Conservation (phyloP, 1,139 yeast genomes). For the Kodamaea alishanica region DNA sequence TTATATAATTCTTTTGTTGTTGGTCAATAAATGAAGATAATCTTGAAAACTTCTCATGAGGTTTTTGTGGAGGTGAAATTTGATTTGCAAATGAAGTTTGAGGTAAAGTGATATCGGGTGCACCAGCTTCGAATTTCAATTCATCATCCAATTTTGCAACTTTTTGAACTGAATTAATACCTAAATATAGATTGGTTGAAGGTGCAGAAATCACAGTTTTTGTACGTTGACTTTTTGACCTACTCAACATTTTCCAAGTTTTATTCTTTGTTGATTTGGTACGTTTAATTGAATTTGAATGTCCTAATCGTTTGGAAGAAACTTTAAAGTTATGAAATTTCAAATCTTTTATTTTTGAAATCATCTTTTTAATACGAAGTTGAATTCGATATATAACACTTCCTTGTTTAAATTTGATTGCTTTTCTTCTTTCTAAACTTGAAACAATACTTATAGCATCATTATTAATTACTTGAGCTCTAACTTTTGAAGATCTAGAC, state of each 20-base stretch:
- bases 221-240: conserved; percentile 1
- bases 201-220: conserved; percentile 24
- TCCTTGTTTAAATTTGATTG: conserved; percentile 35
- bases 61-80: conserved; percentile 7
- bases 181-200: conserved; percentile 28
- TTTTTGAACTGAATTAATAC: conserved; percentile 17
- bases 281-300: conserved; percentile 6
- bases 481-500: conserved; percentile 12
- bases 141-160: conserved; percentile 24
- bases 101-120: conserved; percentile 18
- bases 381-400: conserved; percentile 30
- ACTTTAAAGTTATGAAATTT: conserved; percentile 26
- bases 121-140: conserved; percentile 30
- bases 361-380: conserved; percentile 23
- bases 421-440: conserved; percentile 28
- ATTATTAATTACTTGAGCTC: conserved; percentile 12
- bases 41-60: conserved; percentile 17
- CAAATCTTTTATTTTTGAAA: conserved; percentile 21
- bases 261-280: conserved; percentile 3
- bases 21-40: conserved; percentile 28
- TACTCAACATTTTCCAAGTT: background rate
- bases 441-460: conserved; percentile 13
- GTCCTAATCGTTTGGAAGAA: conserved; percentile 27
- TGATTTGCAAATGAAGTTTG: conserved; percentile 7
- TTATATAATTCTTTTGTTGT: conserved; percentile 23